phyloP scores from a whole-genome alignment of 352 stramenopile species.

The Phytophthora pisi region DNA sequence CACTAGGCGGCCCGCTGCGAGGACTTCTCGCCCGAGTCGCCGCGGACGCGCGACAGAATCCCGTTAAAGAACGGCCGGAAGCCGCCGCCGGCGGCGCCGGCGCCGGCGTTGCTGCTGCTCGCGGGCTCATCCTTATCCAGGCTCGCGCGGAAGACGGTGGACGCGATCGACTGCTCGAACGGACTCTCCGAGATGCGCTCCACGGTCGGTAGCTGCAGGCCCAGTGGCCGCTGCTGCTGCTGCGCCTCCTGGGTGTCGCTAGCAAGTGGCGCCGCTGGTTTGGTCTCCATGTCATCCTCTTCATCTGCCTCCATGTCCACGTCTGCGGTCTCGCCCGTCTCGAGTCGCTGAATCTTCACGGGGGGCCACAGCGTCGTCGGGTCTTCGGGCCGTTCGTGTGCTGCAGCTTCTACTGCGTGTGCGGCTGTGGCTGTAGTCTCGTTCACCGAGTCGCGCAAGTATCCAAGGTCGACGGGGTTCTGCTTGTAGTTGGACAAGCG shows the following conservation, averaged over 20 bases:
- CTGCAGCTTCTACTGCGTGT: background rate
- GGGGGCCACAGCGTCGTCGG: slow-evolving; percentile 30
- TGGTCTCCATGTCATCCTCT: slow-evolving; percentile 24
- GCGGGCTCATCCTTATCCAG: slow-evolving; percentile 35
- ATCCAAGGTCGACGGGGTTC: slow-evolving; percentile 69
- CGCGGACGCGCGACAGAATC: slow-evolving; percentile 48
- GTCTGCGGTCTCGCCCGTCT: slow-evolving; percentile 38
- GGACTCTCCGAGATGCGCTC: slow-evolving; percentile 39
- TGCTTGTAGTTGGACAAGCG: slow-evolving; percentile 74
- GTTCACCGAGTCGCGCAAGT: slow-evolving; percentile 63
- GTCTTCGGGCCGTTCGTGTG: slow-evolving; percentile 34
- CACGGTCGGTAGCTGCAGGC: slow-evolving; percentile 34
- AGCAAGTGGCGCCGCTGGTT: slow-evolving; percentile 26
- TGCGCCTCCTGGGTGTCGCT: slow-evolving; percentile 10
- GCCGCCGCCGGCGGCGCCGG: background rate
- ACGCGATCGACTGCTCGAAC: slow-evolving; percentile 37
- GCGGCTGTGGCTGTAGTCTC: slow-evolving; percentile 9
- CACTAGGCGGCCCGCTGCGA: slow-evolving; percentile 32
- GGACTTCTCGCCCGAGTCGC: slow-evolving; percentile 42
- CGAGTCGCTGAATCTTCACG: slow-evolving; percentile 38
- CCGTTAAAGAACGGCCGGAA: slow-evolving; percentile 50
- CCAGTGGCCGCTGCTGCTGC: slow-evolving; percentile 9
- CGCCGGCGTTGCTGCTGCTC: background rate
- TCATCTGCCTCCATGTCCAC: slow-evolving; percentile 46
- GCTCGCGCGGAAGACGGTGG: slow-evolving; percentile 25